Evolutionary conservation across 2,329 filamentous ascomycete species (phyloP), one percentile per base, ranked within the genome.

Genomic region (Dothidotthia symphoricarpi): DNA sequence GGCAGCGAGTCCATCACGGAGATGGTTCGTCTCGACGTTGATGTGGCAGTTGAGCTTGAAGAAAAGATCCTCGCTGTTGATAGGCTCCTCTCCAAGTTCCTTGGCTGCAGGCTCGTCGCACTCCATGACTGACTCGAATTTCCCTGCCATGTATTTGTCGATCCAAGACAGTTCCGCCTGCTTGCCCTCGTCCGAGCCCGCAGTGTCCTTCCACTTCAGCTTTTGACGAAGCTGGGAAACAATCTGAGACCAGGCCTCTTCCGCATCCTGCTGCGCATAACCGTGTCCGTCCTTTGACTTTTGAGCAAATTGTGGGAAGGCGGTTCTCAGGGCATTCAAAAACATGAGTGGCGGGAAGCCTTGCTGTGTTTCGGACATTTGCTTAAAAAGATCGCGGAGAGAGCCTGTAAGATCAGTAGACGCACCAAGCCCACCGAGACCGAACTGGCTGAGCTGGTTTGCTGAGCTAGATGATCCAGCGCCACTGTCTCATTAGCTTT

Each of bases 231-330:
- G 72, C 59, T 91, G 86, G 29, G 85, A 82, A 5, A 98, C 72
- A 45, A 98, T 94, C 64, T 97, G 91, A 14, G 91, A 93, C 89
- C 91, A 98, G 31, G 91, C 93, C 68, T 98, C 93, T 68, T 98
- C 93, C 1, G 93, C 93, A 71, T 98, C 93, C 69, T 98, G 93
- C 69, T 98, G 93, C n/a, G 93, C 90, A 61, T 85, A 97, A 6
- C 87, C 89, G 41, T 84, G 76, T 15, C 88, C 86, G 22, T 84
- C 83, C 64, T 87, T 90, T 38, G 88, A 81, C 59, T 81, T 85
- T 70, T 98, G 89, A 9, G 88, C 89, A 63, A 98, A 98, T 63
- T 97, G 93, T 8, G 93, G 93, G 61, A 88, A 96, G 1, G 82
- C 77, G 17, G 75, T 75, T 44, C 91, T 84, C 12, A 98, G 77